phyloP scores from a whole-genome alignment of 768 basidiomycete genomes.

The Suillus alpinus region DNA sequence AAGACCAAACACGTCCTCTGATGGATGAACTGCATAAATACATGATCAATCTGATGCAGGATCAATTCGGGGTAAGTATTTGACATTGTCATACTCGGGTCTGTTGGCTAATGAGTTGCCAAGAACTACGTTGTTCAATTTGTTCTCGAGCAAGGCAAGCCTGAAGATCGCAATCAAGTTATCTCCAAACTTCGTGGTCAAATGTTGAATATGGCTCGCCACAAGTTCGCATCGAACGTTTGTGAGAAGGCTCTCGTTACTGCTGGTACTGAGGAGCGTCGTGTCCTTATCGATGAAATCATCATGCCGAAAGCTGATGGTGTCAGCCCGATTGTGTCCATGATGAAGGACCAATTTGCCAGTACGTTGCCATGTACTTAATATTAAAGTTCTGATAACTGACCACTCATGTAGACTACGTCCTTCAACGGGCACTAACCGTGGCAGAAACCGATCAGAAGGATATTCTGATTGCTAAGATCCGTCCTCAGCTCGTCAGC shows the following conservation, averaged over 20 bases:
- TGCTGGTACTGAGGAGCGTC: conserved; percentile 62
- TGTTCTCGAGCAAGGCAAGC: conserved; percentile 77
- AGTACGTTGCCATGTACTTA: conserved; percentile 51
- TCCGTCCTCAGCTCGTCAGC: conserved; percentile 63
- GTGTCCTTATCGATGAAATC: conserved; percentile 77
- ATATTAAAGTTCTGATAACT: conserved; percentile 6
- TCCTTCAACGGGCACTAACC: conserved; percentile 73
- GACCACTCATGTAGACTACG: conserved; percentile 59
- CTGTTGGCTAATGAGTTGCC: conserved; percentile 8
- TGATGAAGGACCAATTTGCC: conserved; percentile 87
- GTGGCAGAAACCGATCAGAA: conserved; percentile 73
- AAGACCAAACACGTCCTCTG: conserved; percentile 62
- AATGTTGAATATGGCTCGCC: conserved; percentile 74
- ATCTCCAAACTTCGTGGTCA: conserved; percentile 72
- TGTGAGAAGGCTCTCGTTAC: conserved; percentile 84
- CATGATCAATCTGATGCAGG: conserved; percentile 73
- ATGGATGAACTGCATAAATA: conserved; percentile 81
- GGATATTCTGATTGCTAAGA: conserved; percentile 56
- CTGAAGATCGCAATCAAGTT: conserved; percentile 65
- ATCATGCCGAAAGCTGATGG: conserved; percentile 65
- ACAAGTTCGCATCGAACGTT: conserved; percentile 96
- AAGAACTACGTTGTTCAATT: conserved; percentile 97
- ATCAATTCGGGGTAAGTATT: conserved; percentile 80
- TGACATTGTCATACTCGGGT: neutral
- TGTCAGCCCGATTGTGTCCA: conserved; percentile 59